These are phyloP conservation scores for Zopfochytrium polystomum DNA, from an alignment of 371 early-diverging fungal genomes.

Conservation along the genomic window DNA sequence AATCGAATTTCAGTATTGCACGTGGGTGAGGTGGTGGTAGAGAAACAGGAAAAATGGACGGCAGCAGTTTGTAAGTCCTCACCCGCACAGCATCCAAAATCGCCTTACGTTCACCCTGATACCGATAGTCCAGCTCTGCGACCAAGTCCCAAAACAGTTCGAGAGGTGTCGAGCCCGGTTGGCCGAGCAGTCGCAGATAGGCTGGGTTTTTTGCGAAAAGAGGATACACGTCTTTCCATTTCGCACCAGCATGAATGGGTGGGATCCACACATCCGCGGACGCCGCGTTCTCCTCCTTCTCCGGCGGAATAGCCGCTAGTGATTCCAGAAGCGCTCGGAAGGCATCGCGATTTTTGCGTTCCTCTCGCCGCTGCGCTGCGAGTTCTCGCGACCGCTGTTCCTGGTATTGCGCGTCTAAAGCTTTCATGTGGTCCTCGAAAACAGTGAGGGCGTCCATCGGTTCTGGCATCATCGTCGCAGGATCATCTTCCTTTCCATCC, in stretches of 20 bases:
- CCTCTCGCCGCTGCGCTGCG: slow-evolving; percentile 46
- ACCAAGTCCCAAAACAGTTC: slow-evolving; percentile 90
- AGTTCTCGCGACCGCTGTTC: slow-evolving; percentile 30
- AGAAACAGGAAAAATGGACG: neutral
- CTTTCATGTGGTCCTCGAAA: slow-evolving; percentile 73
- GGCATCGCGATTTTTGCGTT: slow-evolving; percentile 63
- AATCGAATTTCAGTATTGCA: neutral
- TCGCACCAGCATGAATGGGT: slow-evolving; percentile 67
- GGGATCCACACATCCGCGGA: too few relatives aligned
- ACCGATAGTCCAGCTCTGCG: slow-evolving; percentile 72
- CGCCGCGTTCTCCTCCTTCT: slow-evolving; percentile 44
- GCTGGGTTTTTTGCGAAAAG: slow-evolving; percentile 66
- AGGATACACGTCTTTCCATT: slow-evolving; percentile 85
- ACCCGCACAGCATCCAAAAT: slow-evolving; percentile 61
- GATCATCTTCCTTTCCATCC: too few relatives aligned
- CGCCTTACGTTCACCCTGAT: slow-evolving; percentile 66
- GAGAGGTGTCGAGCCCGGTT: slow-evolving; percentile 79
- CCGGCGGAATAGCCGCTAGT: too few relatives aligned
- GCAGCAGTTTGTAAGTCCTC: too few relatives aligned
- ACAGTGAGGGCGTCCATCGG: slow-evolving; percentile 73
- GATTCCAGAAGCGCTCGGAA: slow-evolving; percentile 61
- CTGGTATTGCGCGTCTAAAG: slow-evolving; percentile 60
- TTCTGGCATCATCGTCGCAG: slow-evolving; percentile 53
- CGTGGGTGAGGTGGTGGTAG: neutral
- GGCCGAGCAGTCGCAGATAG: slow-evolving; percentile 72